Percentiles rank a stretch among this genome's conserved stretches.
Conservation (phyloP, 371 early-diverging fungal species). For the Phascolomyces articulosus region DNA sequence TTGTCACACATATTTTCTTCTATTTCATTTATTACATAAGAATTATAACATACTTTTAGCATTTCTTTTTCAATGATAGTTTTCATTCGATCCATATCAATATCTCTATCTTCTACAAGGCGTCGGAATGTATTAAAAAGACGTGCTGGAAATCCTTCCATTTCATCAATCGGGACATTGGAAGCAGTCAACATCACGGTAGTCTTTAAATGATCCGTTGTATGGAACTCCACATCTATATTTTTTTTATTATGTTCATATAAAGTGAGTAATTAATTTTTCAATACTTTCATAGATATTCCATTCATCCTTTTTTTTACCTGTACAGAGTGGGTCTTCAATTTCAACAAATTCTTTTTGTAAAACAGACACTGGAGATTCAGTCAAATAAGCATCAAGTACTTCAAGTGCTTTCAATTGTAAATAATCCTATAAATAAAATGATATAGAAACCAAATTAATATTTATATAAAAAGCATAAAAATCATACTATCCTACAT, state of each 20-base stretch:
- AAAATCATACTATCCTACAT: no score
- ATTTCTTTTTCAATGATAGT: slow-evolving; percentile 63
- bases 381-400: slow-evolving; percentile 59
- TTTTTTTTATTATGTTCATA: background rate
- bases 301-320: slow-evolving; percentile 18
- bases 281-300: background rate
- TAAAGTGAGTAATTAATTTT: background rate
- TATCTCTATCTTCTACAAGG: slow-evolving; percentile 53
- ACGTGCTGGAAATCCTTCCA: slow-evolving; percentile 52
- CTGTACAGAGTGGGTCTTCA: slow-evolving; percentile 70
- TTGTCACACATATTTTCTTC: no score
- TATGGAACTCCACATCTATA: slow-evolving; percentile 58
- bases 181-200: slow-evolving; percentile 56
- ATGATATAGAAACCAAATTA: background rate
- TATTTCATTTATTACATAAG: no score
- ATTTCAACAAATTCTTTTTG: slow-evolving; percentile 73
- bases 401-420: slow-evolving; percentile 52
- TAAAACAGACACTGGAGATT: slow-evolving; percentile 67
- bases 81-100: slow-evolving; percentile 69
- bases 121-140: slow-evolving; percentile 53
- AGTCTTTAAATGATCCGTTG: slow-evolving; percentile 57
- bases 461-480: background rate
- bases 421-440: slow-evolving; percentile 36
- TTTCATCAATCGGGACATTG: slow-evolving; percentile 67
- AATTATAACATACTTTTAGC: slow-evolving; percentile 53